These are phyloP conservation scores for Chytriomyces sp. DNA, from an alignment of 192 early-diverging fungal species.

Conservation along the genomic window DNA sequence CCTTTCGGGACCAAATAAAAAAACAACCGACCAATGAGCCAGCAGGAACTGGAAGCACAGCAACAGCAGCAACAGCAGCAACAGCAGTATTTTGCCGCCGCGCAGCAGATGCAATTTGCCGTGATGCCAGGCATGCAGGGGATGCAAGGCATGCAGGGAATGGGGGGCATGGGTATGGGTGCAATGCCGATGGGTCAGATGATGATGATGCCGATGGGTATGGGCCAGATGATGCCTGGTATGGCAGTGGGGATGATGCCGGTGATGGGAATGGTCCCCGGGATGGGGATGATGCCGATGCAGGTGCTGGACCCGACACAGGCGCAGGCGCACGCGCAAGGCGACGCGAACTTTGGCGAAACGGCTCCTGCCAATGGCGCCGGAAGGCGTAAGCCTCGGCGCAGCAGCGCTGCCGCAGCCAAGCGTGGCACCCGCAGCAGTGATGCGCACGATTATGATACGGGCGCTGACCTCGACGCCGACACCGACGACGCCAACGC, in stretches of 20 bases:
- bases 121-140: background rate
- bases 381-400: background rate
- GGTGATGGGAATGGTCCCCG: background rate
- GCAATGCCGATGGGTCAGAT: background rate
- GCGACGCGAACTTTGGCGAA: background rate
- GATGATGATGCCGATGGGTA: background rate
- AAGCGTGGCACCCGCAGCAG: background rate
- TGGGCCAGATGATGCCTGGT: background rate
- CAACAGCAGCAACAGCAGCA: background rate
- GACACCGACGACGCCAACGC: conserved; percentile 1
- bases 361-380: background rate
- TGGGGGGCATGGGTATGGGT: background rate
- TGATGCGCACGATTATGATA: background rate
- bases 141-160: background rate
- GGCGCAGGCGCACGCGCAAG: background rate
- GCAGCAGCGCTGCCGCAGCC: background rate
- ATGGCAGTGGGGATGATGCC: too few species aligned
- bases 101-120: background rate
- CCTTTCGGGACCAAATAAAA: too few species aligned
- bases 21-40: background rate
- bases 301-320: background rate
- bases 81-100: background rate
- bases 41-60: background rate
- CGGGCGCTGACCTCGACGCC: background rate
- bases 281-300: background rate